Evolutionary conservation across 768 basidiomycete species (phyloP).

Genomic region (Chalciporus piperatus): DNA sequence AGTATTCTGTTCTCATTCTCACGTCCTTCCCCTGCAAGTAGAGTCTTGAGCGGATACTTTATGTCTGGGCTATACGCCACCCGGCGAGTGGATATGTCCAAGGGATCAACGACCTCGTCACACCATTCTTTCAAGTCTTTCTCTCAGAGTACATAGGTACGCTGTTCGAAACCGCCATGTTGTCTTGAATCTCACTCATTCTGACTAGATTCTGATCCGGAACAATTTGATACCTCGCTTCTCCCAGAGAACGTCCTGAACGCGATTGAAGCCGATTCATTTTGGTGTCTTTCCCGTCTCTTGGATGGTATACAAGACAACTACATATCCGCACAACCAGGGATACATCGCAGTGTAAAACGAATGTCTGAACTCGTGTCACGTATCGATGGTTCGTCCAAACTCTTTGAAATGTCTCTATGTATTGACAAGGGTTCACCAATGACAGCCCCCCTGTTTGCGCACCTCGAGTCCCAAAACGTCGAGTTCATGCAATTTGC

Average conservation of each 20-base stretch:
- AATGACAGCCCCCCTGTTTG: slow-evolving; percentile 70
- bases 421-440: background rate
- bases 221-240: slow-evolving; percentile 76
- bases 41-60: slow-evolving; percentile 92
- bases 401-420: background rate
- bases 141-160: slow-evolving; percentile 90
- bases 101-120: slow-evolving; percentile 97
- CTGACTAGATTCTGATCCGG: slow-evolving; percentile 80
- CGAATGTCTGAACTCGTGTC: slow-evolving; percentile 93
- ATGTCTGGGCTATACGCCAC: slow-evolving; percentile 99
- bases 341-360: slow-evolving; percentile 89
- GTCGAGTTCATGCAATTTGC: slow-evolving; percentile 99
- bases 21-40: slow-evolving; percentile 34
- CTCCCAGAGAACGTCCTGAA: slow-evolving; percentile 69
- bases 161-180: slow-evolving; percentile 15
- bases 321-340: slow-evolving; percentile 95
- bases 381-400: slow-evolving; percentile 75
- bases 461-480: slow-evolving; percentile 84
- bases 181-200: slow-evolving; percentile 2
- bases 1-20: slow-evolving; percentile 5
- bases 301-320: slow-evolving; percentile 98
- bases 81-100: slow-evolving; percentile 99
- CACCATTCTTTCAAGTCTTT: slow-evolving; percentile 98
- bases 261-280: slow-evolving; percentile 95
- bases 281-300: slow-evolving; percentile 95